Evolutionary conservation across 2,329 filamentous ascomycete species (phyloP), one percentile per base, ranked within the genome.

Genomic region (Pleomassaria siparia): DNA sequence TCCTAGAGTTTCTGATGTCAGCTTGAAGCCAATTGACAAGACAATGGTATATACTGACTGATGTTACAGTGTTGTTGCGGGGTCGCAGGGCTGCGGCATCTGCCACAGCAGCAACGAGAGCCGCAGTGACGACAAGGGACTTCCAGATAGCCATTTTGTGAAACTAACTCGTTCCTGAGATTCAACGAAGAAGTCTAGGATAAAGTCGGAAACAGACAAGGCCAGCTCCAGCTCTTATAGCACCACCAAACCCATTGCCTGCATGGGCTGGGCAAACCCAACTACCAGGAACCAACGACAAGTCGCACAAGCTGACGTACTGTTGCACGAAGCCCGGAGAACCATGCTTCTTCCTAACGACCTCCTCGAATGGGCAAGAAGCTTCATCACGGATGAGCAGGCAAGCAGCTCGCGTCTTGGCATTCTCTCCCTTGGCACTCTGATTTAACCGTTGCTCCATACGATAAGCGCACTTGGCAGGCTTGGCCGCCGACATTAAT

Each of bases 61-160:
- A 67, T 20, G 50, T 52, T 18, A 66, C 62, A n/a, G 64, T 55
- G 24, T 55, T 58, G 39, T 56, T 47, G 41, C 59, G 59, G 40
- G 58, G 51, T 32, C 57, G 44, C 32, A 67, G 36, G 45, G 55
- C 62, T 30, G 54, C 57, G 12, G 55, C 60, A 43, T 63, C 40
- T 12, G 51, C 53, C 16, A 52, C 29, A 13, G 48, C 48, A 16
- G 52, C 59, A 39, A 51, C 58, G 41, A 55, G 51, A 8, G 58
- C 60, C 44, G 57, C 57, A 22, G 59, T 16, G 10, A 50, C 54
- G 26, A 53, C 56, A 45, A 67, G 55, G 44, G 58, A 60, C 43
- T 53, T 63, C 40, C 61, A 44, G 26, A 58, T 51, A 40, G 51
- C 54, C 55, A 42, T 46, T 20, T 18, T 46, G 4, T 3, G 21